Evolutionary conservation across 352 stramenopile genomes (phyloP).

Genomic region (Globisporangium cylindrosporum): DNA sequence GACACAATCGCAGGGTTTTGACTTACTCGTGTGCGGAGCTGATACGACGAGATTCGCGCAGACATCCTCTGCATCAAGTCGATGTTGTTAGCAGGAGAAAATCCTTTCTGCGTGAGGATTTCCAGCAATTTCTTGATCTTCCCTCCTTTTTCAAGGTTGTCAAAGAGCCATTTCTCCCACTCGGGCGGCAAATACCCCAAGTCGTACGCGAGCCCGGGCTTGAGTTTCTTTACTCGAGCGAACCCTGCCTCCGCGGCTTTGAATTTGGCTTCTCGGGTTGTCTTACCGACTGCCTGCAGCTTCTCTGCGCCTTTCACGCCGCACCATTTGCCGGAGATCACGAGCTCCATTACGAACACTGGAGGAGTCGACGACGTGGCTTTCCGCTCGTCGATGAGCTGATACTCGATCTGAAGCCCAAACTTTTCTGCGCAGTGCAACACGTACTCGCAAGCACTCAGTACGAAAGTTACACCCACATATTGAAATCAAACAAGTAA

Average conservation of each 20-base stretch:
- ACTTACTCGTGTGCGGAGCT: conserved; percentile 43
- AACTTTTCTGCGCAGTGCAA: conserved; percentile 36
- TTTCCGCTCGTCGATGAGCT: conserved; percentile 47
- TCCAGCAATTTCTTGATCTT: conserved; percentile 49
- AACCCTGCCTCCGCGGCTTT: conserved; percentile 56
- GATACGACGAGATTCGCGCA: conserved; percentile 41
- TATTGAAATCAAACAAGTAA: not conserved
- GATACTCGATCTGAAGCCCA: conserved; percentile 40
- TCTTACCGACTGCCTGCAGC: conserved; percentile 45
- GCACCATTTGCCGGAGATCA: conserved; percentile 52
- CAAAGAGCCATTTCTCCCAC: conserved; percentile 61
- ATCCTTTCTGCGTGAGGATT: conserved; percentile 56
- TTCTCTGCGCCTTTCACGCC: conserved; percentile 28
- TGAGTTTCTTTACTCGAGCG: conserved; percentile 50
- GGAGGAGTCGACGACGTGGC: conserved; percentile 32
- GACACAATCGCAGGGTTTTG: not conserved
- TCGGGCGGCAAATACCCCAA: conserved; percentile 42
- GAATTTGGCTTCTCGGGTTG: conserved; percentile 73
- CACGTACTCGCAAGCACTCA: not conserved
- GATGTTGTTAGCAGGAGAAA: conserved; percentile 47
- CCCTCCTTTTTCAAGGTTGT: conserved; percentile 53
- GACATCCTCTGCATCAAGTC: conserved; percentile 68
- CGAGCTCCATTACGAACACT: conserved; percentile 47
- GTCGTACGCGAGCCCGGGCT: conserved; percentile 56
- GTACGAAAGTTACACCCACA: not conserved